These are phyloP conservation scores for Fermentozyma sake DNA, from an alignment of 1,139 yeast species.

Conservation along the genomic window DNA sequence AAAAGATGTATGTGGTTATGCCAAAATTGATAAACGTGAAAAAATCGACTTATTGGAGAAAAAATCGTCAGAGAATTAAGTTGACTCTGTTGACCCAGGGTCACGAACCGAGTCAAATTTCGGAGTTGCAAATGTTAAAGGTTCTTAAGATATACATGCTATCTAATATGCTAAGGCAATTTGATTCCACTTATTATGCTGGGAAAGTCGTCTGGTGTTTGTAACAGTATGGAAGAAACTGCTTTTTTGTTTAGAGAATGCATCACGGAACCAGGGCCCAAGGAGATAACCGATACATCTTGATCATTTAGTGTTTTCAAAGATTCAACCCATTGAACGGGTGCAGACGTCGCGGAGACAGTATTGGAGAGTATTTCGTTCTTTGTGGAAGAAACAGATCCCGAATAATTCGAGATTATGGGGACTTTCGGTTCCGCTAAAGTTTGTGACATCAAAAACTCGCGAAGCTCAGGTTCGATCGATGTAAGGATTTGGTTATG, in stretches of 20 bases:
- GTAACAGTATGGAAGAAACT: no score
- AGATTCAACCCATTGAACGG: conserved; percentile 49
- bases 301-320: no score
- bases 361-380: conserved; percentile 21
- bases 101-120: no score
- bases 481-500: conserved; percentile 38
- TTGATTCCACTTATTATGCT: no score
- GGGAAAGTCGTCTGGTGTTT: no score
- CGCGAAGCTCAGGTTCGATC: conserved; percentile 30
- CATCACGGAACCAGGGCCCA: no score
- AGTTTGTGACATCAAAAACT: conserved; percentile 11
- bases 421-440: conserved; percentile 11
- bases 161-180: no score
- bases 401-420: conserved; percentile 26
- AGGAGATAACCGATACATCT: no score
- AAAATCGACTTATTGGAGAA: background rate
- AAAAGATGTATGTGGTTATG: background rate
- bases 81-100: conserved; percentile 2
- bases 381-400: conserved; percentile 14
- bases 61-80: no score
- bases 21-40: background rate
- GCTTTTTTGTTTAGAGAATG: no score
- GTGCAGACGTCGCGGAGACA: conserved; percentile 33
- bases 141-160: no score
- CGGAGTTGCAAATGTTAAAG: no score